Evolutionary conservation across 2,329 filamentous ascomycete genomes (phyloP), one percentile per base, ranked within the genome.

Genomic region (Pezicula neosporulosa): DNA sequence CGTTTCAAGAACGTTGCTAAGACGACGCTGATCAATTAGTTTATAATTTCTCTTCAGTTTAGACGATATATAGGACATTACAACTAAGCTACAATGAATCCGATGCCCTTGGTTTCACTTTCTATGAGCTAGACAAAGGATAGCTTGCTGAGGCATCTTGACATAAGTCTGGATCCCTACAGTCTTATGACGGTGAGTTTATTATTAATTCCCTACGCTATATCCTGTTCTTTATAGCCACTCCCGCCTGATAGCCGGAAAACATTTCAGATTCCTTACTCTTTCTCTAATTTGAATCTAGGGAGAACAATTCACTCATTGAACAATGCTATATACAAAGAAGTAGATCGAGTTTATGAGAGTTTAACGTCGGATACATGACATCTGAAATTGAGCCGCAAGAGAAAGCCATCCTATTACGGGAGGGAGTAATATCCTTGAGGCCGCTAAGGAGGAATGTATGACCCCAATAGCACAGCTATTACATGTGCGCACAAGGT

Each of bases 381-480:
- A 30, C 63, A 67, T 42, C 50, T 67, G 9, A 67, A 66, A 51
- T 51, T 55, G 38, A 65, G 66, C 35, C 60, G 60, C 58, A 64
- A 61, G 53, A 53, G 57, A 4, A 58, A 56, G 12, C 59, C 64
- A 16, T 64, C 64, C 4, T 67, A 65, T 51, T 63, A 67, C 42
- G 66, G 63, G 64, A 63, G 59, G n/a, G n/a, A n/a, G n/a, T 53
- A 64, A 67, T 41, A 63, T 67, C 19, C 48, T 52, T n/a, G 63
- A 66, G 46, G 62, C 53, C 39, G 57, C 63, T 2, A 67, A 67
- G 47, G 61, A 65, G 49, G 59, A 64, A 44, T 63, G 63, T 4
- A 66, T 65, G 53, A 43, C 13, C 9, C 42, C 42, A 15, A 63
- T 67, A 37, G 57, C 59, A 15, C 41, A 56, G 33, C 50, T 49